Evolutionary conservation across 2,329 filamentous ascomycete species (phyloP).

Genomic region (Monilinia vaccinii-corymbosi): DNA sequence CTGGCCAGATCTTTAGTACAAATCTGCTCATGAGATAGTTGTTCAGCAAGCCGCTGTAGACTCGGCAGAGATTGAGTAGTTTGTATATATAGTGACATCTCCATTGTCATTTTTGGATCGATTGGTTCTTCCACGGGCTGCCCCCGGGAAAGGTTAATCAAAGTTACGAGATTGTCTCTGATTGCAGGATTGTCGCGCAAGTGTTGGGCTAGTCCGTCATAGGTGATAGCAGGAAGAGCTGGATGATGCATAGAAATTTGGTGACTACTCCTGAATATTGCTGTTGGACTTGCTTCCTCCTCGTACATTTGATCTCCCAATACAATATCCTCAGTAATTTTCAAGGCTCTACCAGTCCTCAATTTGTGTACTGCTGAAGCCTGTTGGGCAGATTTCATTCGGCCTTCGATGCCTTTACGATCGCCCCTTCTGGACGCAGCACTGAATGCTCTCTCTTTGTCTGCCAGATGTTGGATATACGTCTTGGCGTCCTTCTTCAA

Average conservation of each 20-base stretch:
- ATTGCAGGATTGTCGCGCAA: neutral
- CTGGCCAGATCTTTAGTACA: too few relatives aligned
- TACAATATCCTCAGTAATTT: slow-evolving; percentile 79
- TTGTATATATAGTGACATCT: neutral
- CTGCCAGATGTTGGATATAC: slow-evolving; percentile 38
- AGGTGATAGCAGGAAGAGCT: slow-evolving; percentile 12
- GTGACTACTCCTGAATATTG: slow-evolving; percentile 48
- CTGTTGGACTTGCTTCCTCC: slow-evolving; percentile 40
- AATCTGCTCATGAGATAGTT: too few relatives aligned
- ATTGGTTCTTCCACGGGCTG: neutral
- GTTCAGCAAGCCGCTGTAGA: too few relatives aligned
- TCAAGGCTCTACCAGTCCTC: slow-evolving; percentile 72
- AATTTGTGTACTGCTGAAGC: slow-evolving; percentile 89
- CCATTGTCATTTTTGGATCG: neutral
- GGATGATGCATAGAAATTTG: slow-evolving; percentile 47
- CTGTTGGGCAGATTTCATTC: slow-evolving; percentile 76
- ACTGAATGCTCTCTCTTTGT: slow-evolving; percentile 83
- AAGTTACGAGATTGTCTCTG: neutral
- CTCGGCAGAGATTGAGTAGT: neutral
- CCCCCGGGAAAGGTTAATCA: neutral
- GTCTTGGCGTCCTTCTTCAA: neutral
- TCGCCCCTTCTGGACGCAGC: slow-evolving; percentile 83
- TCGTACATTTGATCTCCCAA: slow-evolving; percentile 94
- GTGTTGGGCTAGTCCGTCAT: neutral
- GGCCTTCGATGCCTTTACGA: slow-evolving; percentile 68